Evolutionary conservation across 176 grass and related monocot genomes (phyloP).

Genomic region (Puccinellia tenuiflora): DNA sequence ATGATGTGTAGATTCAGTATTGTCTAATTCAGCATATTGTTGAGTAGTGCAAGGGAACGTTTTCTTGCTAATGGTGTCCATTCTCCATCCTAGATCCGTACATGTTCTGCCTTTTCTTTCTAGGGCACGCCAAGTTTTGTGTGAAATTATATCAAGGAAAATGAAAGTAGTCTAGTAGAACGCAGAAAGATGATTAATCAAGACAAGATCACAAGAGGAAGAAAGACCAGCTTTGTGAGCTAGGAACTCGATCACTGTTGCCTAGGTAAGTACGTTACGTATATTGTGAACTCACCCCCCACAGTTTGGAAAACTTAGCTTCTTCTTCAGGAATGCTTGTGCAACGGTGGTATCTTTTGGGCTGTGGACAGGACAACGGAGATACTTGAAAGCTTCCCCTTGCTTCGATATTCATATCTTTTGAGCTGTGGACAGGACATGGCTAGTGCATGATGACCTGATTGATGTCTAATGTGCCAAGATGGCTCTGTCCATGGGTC

Average conservation of each 20-base stretch:
- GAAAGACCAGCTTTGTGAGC: not conserved
- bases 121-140: not conserved
- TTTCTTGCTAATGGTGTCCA: not conserved
- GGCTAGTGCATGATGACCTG: too few relatives aligned
- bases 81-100: not conserved
- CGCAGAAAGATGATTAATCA: not conserved
- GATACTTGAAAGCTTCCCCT: not conserved
- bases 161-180: not conserved
- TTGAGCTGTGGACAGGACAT: not conserved
- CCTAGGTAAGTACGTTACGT: not conserved
- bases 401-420: not conserved
- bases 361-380: not conserved
- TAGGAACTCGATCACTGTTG: not conserved
- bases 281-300: too few relatives aligned
- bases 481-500: too few relatives aligned
- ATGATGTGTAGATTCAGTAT: slow-evolving; percentile 20
- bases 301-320: too few relatives aligned
- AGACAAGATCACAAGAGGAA: not conserved
- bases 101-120: not conserved
- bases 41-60: slow-evolving; percentile 18
- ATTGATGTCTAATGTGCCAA: too few relatives aligned
- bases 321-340: not conserved
- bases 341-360: not conserved
- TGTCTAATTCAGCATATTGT: not conserved
- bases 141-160: not conserved